Evolutionary conservation across 345 rosid genomes (phyloP).

Genomic region (Bruguiera parviflora): DNA sequence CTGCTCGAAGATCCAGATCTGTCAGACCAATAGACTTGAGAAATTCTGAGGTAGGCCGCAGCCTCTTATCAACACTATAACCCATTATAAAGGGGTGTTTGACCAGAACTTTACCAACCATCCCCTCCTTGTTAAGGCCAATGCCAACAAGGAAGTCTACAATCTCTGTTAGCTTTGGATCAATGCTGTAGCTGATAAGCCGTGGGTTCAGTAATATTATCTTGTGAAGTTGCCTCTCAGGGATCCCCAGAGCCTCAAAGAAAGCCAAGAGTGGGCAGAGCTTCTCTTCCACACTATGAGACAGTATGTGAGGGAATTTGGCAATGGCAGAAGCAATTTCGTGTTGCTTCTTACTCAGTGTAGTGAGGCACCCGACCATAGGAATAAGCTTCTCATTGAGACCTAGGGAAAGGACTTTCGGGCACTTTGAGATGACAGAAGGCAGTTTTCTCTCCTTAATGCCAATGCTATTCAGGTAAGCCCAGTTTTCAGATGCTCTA

Average conservation of each 20-base stretch:
- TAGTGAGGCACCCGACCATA: conserved; percentile 56
- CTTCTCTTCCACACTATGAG: conserved; percentile 77
- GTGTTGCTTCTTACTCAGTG: conserved; percentile 41
- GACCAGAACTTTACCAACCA: conserved; percentile 59
- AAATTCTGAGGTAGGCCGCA: conserved; percentile 57
- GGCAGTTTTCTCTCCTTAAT: conserved; percentile 72
- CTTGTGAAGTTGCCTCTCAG: conserved; percentile 69
- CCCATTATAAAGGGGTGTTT: conserved; percentile 74
- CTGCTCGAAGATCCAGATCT: conserved; percentile 43
- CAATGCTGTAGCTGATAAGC: conserved; percentile 76
- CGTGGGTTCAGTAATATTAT: conserved; percentile 63
- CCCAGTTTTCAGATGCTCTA: conserved; percentile 70
- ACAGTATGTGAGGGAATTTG: conserved; percentile 65
- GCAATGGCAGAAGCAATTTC: conserved; percentile 67
- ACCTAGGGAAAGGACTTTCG: conserved; percentile 59
- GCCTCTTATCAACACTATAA: conserved; percentile 55
- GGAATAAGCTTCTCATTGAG: conserved; percentile 65
- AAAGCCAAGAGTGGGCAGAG: conserved; percentile 85
- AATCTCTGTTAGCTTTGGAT: conserved; percentile 49
- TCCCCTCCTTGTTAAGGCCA: conserved; percentile 55
- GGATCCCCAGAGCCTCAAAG: conserved; percentile 64
- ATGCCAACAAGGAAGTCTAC: conserved; percentile 57
- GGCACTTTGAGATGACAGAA: conserved; percentile 57
- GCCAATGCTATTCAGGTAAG: conserved; percentile 53
- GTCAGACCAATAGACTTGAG: conserved; percentile 54